These are phyloP conservation scores for Diplodia corticola DNA, from an alignment of 2,329 filamentous ascomycete species.

Conservation along the genomic window DNA sequence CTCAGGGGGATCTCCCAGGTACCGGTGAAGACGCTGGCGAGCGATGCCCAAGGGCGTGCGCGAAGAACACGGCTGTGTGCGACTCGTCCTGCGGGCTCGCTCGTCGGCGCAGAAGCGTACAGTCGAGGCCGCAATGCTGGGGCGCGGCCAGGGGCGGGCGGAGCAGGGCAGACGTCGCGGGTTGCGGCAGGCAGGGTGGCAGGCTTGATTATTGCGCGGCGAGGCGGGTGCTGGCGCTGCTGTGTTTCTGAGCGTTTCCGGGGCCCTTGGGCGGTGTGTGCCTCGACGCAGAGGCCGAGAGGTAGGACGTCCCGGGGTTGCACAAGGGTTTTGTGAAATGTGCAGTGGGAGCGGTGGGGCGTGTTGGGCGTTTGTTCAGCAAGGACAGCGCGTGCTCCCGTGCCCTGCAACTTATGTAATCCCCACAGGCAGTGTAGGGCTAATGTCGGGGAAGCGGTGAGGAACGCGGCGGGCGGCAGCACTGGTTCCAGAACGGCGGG, in stretches of 20 bases:
- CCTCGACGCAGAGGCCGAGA: slow-evolving; percentile 11
- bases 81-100: neutral
- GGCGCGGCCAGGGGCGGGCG: neutral
- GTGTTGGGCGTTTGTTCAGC: slow-evolving; percentile 8
- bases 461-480: slow-evolving; percentile 15
- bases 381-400: slow-evolving; percentile 19
- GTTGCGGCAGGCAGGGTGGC: neutral
- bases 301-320: neutral
- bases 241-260: neutral
- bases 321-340: slow-evolving; percentile 20
- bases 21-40: slow-evolving; percentile 11
- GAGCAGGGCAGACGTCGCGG: neutral
- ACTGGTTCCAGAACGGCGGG: slow-evolving; percentile 1
- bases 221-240: neutral
- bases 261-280: slow-evolving; percentile 14
- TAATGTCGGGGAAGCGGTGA: slow-evolving; percentile 16
- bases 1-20: slow-evolving; percentile 19
- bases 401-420: slow-evolving; percentile 14
- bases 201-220: neutral
- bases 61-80: neutral
- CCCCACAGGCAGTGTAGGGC: slow-evolving; percentile 4
- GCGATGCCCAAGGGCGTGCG: neutral
- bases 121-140: neutral
- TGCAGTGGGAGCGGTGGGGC: slow-evolving; percentile 15
- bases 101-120: neutral